Percentiles rank a stretch among this genome's conserved stretches.
Evolutionary conservation across 371 early-diverging fungal genomes (phyloP).

Genomic region (Mortierella sp.): DNA sequence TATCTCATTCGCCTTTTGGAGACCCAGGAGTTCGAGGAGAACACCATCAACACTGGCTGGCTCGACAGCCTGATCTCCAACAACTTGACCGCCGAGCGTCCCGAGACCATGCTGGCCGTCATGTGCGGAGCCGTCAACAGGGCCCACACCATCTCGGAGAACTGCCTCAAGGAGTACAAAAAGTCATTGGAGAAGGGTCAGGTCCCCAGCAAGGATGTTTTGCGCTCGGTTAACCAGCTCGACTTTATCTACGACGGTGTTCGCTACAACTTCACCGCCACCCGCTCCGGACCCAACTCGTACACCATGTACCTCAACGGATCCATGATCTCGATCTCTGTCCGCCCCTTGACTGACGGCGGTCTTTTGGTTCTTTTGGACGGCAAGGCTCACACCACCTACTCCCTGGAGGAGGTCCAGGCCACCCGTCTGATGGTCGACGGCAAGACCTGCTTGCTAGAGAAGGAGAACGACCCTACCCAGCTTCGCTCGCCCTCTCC

Average conservation of each 20-base stretch:
- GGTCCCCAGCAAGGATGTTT: conserved; percentile 82
- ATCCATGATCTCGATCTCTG: conserved; percentile 83
- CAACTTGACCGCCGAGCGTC: conserved; percentile 91
- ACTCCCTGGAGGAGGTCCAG: conserved; percentile 91
- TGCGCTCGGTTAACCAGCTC: conserved; percentile 82
- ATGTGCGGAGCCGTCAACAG: conserved; percentile 94
- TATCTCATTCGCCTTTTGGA: conserved; percentile 96
- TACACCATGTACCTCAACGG: conserved; percentile 88
- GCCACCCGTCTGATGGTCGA: conserved; percentile 92
- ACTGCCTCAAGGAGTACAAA: conserved; percentile 81
- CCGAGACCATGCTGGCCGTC: conserved; percentile 90
- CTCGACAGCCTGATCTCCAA: conserved; percentile 93
- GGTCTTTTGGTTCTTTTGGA: conserved; percentile 93
- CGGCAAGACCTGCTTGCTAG: conserved; percentile 92
- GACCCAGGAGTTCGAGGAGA: conserved; percentile 88
- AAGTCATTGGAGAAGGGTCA: conserved; percentile 91
- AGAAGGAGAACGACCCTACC: conserved; percentile 97
- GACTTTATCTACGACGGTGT: conserved; percentile 94
- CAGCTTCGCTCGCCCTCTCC: conserved; percentile 95
- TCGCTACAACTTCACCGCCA: conserved; percentile 89
- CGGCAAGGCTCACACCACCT: conserved; percentile 92
- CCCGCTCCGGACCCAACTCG: conserved; percentile 84
- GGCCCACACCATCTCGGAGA: conserved; percentile 78
- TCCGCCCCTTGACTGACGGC: conserved; percentile 91
- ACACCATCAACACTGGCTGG: conserved; percentile 97